Evolutionary conservation across 2,329 filamentous ascomycete genomes (phyloP), one percentile per base, ranked within the genome.

Genomic region (Exophiala spinifera): DNA sequence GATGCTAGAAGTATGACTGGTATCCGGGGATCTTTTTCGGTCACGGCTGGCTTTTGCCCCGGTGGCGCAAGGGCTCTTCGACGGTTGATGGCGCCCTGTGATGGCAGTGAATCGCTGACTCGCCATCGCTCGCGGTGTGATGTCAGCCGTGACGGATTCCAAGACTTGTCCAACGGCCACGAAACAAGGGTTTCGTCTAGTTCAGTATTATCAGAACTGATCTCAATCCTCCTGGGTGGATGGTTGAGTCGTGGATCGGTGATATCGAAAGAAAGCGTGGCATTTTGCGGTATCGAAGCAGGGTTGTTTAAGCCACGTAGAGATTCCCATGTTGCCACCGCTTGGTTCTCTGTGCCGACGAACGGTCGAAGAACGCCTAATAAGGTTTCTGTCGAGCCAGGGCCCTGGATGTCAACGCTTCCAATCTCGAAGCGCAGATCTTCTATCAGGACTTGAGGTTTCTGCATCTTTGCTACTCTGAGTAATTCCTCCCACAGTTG

Each of bases 231-330:
- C 20, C 79, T 79, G 1, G 88, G 87, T 8, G 91, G 91, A 66
- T 91, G 87, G 53, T 81, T 79, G 14, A 97, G 78, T 7, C 92
- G 85, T 25, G 92, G 91, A 66, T 99, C 94, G 49, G 84, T 79
- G 3, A 88, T 76, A 2, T 83, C 78, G 67, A 97, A 94, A 0
- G 81, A 78, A 3, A 97, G 74, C 3, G 94, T 68, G 1, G 86
- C 79, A 49, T 88, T 86, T 15, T 76, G 68, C 3, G 91, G 89
- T 1, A 96, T 74, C 2, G 84, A 78, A 0, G 85, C 80, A 1
- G 87, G 80, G 63, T 89, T 89, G 4, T 82, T 85, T 8, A 91
- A 74, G 8, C 72, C 71, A 14, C 71, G 53, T 15, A 79, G 65
- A 36, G 67, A 69, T n/a, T 54, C 57, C 76, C 75, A 79, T 13